Base-by-base conservation (phyloP, 1,139 yeast genomes). In the Komagataea norvegica region DNA sequence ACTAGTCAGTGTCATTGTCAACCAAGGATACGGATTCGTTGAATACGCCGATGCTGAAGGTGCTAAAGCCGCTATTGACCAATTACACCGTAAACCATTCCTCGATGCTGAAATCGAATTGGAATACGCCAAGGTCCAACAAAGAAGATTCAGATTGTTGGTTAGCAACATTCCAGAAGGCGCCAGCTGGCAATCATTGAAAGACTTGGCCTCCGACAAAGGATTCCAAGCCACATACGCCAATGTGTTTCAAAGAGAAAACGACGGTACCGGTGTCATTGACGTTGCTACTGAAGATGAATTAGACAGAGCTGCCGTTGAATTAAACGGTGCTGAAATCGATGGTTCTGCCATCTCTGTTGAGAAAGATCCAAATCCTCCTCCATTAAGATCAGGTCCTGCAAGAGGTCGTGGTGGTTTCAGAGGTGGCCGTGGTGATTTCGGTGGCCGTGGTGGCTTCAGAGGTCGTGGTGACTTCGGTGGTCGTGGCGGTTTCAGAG, bases 101-200 rank as follows among this genome's bases (percentile, higher is more conserved):
- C 74, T 76, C 42, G 87, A 83, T 46, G 81, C 76, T 56, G 72
- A 74, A 38, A 67, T 82, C 51, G 78, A 72, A 53, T 74, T 82
- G 44, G 86, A 80, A 59, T 77, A 68, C 56, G 87, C 89, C 36
- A 78, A 76, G 60, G 74, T 77, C 55, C 80, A 71, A 48, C 74
- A 79, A 59, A 86, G 86, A 55, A 79, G 82, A 65, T 77, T 65
- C 65, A 77, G 93, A 69, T 77, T 80, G 43, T 74, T 78, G 57
- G 74, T 83, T 26, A 63, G 74, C 49, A 77, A 77, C 62, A 69
- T 83, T 55, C 88, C 88, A 50, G 83, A 79, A 51, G 79, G 80
- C 46, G 72, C 85, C 41, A 80, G 87, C 38, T 83, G 93, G 93
- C 91, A 83, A 70, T 89, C 82, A 57, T 73, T 83, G 57, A 83